These are phyloP conservation scores for Auriscalpium orientale DNA, from an alignment of 768 basidiomycete genomes.

Conservation along the genomic window DNA sequence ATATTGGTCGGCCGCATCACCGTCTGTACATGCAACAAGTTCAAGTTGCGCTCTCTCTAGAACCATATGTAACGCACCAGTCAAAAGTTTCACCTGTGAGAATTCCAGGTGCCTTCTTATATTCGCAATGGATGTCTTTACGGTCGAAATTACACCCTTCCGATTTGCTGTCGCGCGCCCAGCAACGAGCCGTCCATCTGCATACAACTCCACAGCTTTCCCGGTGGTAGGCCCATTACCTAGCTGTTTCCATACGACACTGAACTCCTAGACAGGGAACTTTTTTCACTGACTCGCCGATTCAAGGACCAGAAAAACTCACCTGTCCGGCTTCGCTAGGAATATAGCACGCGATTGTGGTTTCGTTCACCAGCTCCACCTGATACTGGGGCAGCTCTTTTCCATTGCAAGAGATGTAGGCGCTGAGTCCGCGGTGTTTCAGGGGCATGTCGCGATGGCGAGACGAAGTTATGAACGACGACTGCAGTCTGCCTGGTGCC, in stretches of 20 bases:
- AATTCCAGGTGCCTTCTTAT: no score
- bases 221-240: no score
- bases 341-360: not conserved
- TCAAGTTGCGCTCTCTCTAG: not conserved
- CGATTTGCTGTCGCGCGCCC: no score
- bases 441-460: not conserved
- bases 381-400: not conserved
- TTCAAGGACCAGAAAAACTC: not conserved
- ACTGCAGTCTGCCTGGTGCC: not conserved
- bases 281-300: not conserved
- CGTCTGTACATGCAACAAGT: not conserved
- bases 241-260: not conserved
- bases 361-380: not conserved
- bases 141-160: no score
- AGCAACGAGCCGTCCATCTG: no score
- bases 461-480: not conserved
- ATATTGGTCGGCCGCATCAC: not conserved
- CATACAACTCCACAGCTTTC: no score
- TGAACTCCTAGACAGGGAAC: not conserved
- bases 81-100: no score
- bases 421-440: not conserved
- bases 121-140: no score
- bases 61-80: not conserved
- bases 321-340: conserved; percentile 1
- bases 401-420: not conserved